A percentile compares a stretch with the other conserved stretches of the same genome.
Evolutionary conservation across 2,329 filamentous ascomycete genomes (phyloP).

Genomic region (Venturia pyrina): DNA sequence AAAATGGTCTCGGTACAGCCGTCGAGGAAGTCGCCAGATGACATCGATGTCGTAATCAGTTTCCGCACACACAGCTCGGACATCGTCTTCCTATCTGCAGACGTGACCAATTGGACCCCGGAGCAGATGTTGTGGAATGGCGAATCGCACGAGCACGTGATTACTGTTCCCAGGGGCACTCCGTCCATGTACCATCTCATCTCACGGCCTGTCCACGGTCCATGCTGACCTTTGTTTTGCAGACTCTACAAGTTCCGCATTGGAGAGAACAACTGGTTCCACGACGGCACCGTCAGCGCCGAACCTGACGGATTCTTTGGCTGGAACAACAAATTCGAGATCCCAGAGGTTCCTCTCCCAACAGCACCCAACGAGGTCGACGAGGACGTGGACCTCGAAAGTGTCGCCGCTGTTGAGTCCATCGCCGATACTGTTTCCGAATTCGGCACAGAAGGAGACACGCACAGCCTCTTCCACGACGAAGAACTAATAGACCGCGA

Average conservation of each 20-base stretch:
- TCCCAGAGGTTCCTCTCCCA: slow-evolving; percentile 7
- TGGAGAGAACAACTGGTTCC: slow-evolving; percentile 10
- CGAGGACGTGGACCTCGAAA: slow-evolving; percentile 9
- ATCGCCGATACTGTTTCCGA: slow-evolving; percentile 10
- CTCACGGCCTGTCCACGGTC: neutral
- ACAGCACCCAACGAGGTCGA: neutral
- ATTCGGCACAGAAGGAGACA: slow-evolving; percentile 1
- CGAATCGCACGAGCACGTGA: slow-evolving; percentile 8
- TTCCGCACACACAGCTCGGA: neutral
- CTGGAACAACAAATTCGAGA: slow-evolving; percentile 9
- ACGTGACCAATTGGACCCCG: slow-evolving; percentile 5
- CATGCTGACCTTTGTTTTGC: neutral
- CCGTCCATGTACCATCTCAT: neutral
- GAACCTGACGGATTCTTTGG: slow-evolving; percentile 8
- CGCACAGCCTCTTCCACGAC: neutral
- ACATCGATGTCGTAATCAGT: slow-evolving; percentile 9
- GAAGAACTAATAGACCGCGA: slow-evolving; percentile 9
- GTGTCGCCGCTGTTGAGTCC: slow-evolving; percentile 10
- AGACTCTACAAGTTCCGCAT: slow-evolving; percentile 11
- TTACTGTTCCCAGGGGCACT: slow-evolving; percentile 8
- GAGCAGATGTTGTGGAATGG: slow-evolving; percentile 2
- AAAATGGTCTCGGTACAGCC: slow-evolving; percentile 11
- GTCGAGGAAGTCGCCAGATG: slow-evolving; percentile 5
- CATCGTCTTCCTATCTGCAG: slow-evolving; percentile 1
- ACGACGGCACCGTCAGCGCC: slow-evolving; percentile 7